Base-by-base conservation (phyloP, 2,329 filamentous ascomycete genomes). In the Drechslerella dactyloides region DNA sequence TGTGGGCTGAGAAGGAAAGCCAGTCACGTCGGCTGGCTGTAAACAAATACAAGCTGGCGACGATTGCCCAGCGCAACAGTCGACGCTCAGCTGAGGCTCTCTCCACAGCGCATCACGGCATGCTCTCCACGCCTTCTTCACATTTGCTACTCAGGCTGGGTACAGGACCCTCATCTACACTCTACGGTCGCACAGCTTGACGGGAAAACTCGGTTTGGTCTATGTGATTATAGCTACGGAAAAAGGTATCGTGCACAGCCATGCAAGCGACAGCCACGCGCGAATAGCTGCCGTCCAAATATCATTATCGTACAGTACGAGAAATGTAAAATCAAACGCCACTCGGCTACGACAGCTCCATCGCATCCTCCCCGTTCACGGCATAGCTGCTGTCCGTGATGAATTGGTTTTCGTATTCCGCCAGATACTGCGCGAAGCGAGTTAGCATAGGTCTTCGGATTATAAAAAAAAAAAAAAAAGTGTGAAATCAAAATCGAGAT, bases 331-430 rank as follows among this genome's bases (percentile, higher is more conserved):
- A 35, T 33, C 27, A 33, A 33, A 3, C 27, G 8, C 27, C 27
- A 11, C 13, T 56, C 17, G 21, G 23, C 42, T 66, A 73, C 23
- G 69, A 73, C 46, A 73, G 35, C 56, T 73, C 69, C 69, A 73
- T 73, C 11, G 55, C 61, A 54, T 73, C 69, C 0, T 40, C 69
- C 37, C 61, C 69, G 13, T 48, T 62, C 23, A 56, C 52, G n/a
- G 44, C 57, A 40, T 70, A 70, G n/a, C 54, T 64, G 23, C 50
- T 27, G 48, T 73, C 69, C 33, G 69, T 73, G 53, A 73, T 73
- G 56, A 73, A 73, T 24, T 73, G 69, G 46, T 61, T 66, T 30
- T 73, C 69, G 37, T 56, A 66, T 62, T 73, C 62, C 10, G 60
- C 56, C 37, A 73, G 21, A 17, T 73, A 65, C 69, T 73, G 52